These are phyloP conservation scores for Punctularia strigosozonata DNA, from an alignment of 768 basidiomycete species.

Conservation along the genomic window DNA sequence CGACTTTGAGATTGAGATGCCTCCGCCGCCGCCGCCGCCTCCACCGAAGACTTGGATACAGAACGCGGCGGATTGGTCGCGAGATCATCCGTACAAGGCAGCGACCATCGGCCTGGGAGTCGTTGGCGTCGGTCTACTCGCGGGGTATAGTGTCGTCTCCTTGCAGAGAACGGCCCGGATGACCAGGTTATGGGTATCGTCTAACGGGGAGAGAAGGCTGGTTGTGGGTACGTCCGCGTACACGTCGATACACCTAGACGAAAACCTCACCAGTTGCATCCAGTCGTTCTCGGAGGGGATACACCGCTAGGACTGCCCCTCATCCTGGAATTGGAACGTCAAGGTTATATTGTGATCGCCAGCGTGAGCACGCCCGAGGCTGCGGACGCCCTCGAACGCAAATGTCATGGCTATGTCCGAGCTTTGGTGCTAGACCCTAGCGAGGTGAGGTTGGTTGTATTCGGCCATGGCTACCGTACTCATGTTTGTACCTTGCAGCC, in stretches of 20 bases:
- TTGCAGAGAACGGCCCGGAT: conserved; percentile 12
- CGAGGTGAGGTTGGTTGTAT: conserved; percentile 36
- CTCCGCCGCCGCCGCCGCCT: conserved; percentile 45
- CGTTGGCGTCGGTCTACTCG: conserved; percentile 50
- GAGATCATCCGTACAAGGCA: conserved; percentile 49
- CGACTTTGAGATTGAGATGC: conserved; percentile 54
- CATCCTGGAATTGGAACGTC: conserved; percentile 60
- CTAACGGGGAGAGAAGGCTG: conserved; percentile 27
- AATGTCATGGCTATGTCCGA: conserved; percentile 64
- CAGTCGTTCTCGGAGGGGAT: conserved; percentile 79
- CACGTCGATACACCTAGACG: not conserved
- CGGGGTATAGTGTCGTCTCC: conserved; percentile 33
- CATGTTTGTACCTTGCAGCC: conserved; percentile 30
- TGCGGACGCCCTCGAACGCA: conserved; percentile 50
- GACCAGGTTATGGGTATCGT: conserved; percentile 13
- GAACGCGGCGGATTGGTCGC: conserved; percentile 38
- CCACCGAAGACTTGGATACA: conserved; percentile 32
- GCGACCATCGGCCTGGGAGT: conserved; percentile 42
- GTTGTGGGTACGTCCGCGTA: conserved; percentile 27
- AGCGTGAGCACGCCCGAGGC: conserved; percentile 64
- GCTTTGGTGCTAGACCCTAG: conserved; percentile 73
- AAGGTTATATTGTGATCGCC: conserved; percentile 74
- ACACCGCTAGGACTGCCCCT: conserved; percentile 58
- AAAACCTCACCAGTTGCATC: not conserved
- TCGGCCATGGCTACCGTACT: not conserved